A percentile compares a stretch with the other conserved stretches of the same genome.
These are phyloP conservation scores for Xerocomellus amylosporus DNA, from an alignment of 768 basidiomycete genomes.

Conservation along the genomic window DNA sequence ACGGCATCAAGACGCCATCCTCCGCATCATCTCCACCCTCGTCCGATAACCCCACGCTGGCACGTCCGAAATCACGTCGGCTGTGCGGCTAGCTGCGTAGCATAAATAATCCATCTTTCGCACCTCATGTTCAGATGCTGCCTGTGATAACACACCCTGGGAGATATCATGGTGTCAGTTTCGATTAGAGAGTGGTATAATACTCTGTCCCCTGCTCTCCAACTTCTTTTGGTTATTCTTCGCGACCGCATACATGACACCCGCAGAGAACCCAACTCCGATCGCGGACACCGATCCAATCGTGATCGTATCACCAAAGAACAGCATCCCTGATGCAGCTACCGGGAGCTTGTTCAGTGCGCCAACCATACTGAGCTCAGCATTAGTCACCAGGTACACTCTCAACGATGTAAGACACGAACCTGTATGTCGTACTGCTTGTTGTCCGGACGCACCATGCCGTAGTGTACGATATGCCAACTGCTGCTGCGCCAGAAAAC, in stretches of 20 bases:
- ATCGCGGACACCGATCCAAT: conserved; percentile 88
- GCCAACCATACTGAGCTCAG: conserved; percentile 78
- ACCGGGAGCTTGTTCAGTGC: conserved; percentile 97
- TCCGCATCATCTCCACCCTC: conserved; percentile 22
- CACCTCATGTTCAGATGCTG: not conserved
- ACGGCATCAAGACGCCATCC: conserved; percentile 35
- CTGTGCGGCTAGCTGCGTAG: not conserved
- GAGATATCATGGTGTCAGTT: conserved; percentile 32
- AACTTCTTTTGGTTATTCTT: conserved; percentile 89
- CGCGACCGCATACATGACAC: conserved; percentile 87
- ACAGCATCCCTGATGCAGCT: conserved; percentile 97
- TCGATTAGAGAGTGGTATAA: conserved; percentile 64
- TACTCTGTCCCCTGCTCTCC: conserved; percentile 55
- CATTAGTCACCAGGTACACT: conserved; percentile 6
- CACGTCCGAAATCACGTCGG: conserved; percentile 4
- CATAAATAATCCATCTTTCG: not conserved
- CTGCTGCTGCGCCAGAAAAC: conserved; percentile 96
- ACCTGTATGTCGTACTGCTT: conserved; percentile 98
- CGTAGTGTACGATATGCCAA: conserved; percentile 96
- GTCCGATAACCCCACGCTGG: not conserved
- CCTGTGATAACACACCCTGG: not conserved
- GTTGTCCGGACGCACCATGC: conserved; percentile 98
- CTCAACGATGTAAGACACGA: conserved; percentile 14
- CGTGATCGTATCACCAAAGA: conserved; percentile 90
- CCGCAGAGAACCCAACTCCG: conserved; percentile 85